Evolutionary conservation across 495 filamentous ascomycete genomes (phyloP), one percentile per base, ranked within the genome.

Genomic region (Cryomyces minteri): DNA sequence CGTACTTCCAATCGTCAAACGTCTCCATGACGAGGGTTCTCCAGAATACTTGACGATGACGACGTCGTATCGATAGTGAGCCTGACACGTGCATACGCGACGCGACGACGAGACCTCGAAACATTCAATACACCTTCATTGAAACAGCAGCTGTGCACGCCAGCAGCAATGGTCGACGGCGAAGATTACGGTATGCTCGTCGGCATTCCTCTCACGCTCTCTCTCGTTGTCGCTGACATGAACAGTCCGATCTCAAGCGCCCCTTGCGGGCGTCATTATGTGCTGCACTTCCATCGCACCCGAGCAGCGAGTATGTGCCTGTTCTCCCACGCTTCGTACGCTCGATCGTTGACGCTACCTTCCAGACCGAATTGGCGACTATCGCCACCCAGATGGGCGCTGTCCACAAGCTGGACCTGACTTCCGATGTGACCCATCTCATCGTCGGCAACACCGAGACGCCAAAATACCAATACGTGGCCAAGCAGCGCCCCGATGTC

Each of bases 401-500:
- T 31, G 63, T 69, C 47, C 81, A 88, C 66, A 79, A 80, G 47
- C 77, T 82, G 55, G 85, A 96, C 60, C 77, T 98, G n/a, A 96
- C 90, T 32, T 82, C 82, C 40, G 85, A 95, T 58, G 86, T 93
- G 48, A 98, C 90, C 4, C 90, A 98, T 65, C 73, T 98, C 31
- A 74, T 98, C 51, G 83, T 94, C 51, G 90, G 87, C 54, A 79
- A 82, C 47, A 79, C 80, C 46, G 71, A 84, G 51, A 95, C 88
- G 0, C 73, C 79, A 10, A 98, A 98, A 60, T 98, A 98, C 67
- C 80, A 78, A 55, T 94, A 90, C 63, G 88, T 95, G 54, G 90
- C 90, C 25, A 85, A 77, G 49, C 82, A 88, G 58, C 72, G 90
- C 31, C 71, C 77, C 32, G 90, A 98, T 58, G 77, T 98, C 52